These are phyloP conservation scores for Phytopythium aichiense DNA, from an alignment of 352 stramenopile species.

Conservation along the genomic window DNA sequence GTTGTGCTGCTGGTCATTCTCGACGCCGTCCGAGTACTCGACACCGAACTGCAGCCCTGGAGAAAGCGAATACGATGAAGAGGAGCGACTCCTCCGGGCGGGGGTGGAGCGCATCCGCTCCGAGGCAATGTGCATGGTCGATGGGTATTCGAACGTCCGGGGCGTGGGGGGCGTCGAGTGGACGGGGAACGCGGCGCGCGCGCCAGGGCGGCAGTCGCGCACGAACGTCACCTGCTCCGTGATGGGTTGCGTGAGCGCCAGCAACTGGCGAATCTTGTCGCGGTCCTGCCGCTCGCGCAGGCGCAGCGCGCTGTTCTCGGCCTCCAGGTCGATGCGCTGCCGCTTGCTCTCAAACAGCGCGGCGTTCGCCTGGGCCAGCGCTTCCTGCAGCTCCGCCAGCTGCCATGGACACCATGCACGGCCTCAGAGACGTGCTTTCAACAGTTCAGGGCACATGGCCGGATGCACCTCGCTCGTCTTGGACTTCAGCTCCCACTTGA, in stretches of 20 bases:
- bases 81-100: slow-evolving; percentile 9
- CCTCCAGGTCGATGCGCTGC: slow-evolving; percentile 55
- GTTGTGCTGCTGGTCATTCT: slow-evolving; percentile 12
- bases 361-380: slow-evolving; percentile 49
- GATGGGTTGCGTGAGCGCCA: slow-evolving; percentile 79
- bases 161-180: slow-evolving; percentile 12
- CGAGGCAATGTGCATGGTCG: slow-evolving; percentile 70
- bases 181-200: slow-evolving; percentile 47
- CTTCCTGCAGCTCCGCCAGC: slow-evolving; percentile 54
- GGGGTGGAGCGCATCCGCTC: slow-evolving; percentile 28
- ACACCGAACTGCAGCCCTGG: neutral
- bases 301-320: slow-evolving; percentile 62
- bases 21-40: neutral
- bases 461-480: slow-evolving; percentile 57
- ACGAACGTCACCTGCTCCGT: slow-evolving; percentile 77
- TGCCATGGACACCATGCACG: slow-evolving; percentile 10
- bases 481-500: slow-evolving; percentile 68
- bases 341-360: slow-evolving; percentile 61
- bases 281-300: slow-evolving; percentile 74
- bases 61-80: neutral
- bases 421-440: neutral
- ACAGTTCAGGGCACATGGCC: neutral
- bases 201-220: slow-evolving; percentile 59
- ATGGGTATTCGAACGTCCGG: slow-evolving; percentile 59
- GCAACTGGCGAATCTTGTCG: slow-evolving; percentile 77